Evolutionary conservation across 495 filamentous ascomycete species (phyloP).

Genomic region (Podospora anserina): DNA sequence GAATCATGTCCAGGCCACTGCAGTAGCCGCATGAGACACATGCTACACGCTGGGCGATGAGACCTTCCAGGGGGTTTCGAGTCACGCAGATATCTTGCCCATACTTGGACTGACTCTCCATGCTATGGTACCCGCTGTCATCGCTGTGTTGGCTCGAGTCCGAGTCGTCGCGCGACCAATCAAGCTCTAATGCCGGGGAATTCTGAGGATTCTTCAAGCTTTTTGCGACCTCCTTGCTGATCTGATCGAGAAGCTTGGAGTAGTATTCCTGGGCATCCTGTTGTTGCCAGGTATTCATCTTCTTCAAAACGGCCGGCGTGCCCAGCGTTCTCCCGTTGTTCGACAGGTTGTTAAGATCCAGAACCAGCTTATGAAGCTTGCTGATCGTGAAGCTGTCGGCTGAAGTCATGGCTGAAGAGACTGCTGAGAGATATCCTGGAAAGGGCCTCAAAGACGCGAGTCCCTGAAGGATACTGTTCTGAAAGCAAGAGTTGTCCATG

Average conservation of each 20-base stretch:
- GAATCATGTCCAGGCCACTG: slow-evolving; percentile 80
- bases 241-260: slow-evolving; percentile 78
- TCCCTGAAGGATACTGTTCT: slow-evolving; percentile 91
- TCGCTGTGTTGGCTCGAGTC: slow-evolving; percentile 44
- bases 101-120: slow-evolving; percentile 26
- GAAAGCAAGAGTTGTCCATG: slow-evolving; percentile 92
- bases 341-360: slow-evolving; percentile 59
- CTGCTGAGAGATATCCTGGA: slow-evolving; percentile 46
- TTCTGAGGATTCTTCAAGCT: slow-evolving; percentile 42
- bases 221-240: slow-evolving; percentile 71
- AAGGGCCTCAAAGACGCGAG: slow-evolving; percentile 72
- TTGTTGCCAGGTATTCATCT: slow-evolving; percentile 90
- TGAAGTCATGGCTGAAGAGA: slow-evolving; percentile 34
- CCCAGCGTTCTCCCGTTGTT: slow-evolving; percentile 72
- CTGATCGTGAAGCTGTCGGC: slow-evolving; percentile 32
- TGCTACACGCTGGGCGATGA: slow-evolving; percentile 84
- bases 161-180: slow-evolving; percentile 33
- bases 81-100: slow-evolving; percentile 23
- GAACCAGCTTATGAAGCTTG: slow-evolving; percentile 61
- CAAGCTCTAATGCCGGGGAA: slow-evolving; percentile 32
- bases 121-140: slow-evolving; percentile 49
- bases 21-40: slow-evolving; percentile 84
- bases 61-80: slow-evolving; percentile 73
- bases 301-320: slow-evolving; percentile 74
- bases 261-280: slow-evolving; percentile 99